phyloP scores from a whole-genome alignment of 768 basidiomycete genomes.

The Pleurotus salmoneostramineus region DNA sequence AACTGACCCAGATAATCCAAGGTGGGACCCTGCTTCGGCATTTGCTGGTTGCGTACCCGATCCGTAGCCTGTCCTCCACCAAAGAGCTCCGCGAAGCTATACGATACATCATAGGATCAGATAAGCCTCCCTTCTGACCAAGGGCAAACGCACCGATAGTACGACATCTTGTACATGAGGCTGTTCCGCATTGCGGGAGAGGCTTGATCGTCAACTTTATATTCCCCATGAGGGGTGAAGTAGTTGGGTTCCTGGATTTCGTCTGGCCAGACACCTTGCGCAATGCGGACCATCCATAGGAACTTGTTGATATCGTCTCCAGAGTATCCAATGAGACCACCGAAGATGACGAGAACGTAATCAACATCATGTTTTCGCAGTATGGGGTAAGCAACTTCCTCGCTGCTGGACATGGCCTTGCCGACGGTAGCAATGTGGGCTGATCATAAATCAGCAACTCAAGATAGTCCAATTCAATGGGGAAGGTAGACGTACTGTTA shows the following conservation, averaged over 20 bases:
- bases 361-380: conserved; percentile 96
- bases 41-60: conserved; percentile 82
- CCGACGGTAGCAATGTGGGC: conserved; percentile 99
- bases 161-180: conserved; percentile 99
- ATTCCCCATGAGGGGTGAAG: conserved; percentile 91
- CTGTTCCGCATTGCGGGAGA: conserved; percentile 88
- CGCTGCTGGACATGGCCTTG: conserved; percentile 93
- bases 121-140: background rate
- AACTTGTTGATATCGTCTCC: conserved; percentile 99
- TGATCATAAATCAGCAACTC: conserved; percentile 22
- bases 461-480: background rate
- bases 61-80: conserved; percentile 70
- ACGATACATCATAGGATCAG: conserved; percentile 2
- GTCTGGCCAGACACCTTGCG: conserved; percentile 96
- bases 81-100: conserved; percentile 83
- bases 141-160: conserved; percentile 63
- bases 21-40: conserved; percentile 75
- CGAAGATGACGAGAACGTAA: conserved; percentile 96
- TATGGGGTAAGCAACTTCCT: conserved; percentile 97
- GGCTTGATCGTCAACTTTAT: conserved; percentile 85
- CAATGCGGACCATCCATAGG: conserved; percentile 96
- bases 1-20: conserved; percentile 77
- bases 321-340: conserved; percentile 93
- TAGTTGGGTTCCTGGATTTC: conserved; percentile 95
- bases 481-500: conserved; percentile 68